phyloP scores from a whole-genome alignment of 352 stramenopile species.

The Phytophthora litchii region DNA sequence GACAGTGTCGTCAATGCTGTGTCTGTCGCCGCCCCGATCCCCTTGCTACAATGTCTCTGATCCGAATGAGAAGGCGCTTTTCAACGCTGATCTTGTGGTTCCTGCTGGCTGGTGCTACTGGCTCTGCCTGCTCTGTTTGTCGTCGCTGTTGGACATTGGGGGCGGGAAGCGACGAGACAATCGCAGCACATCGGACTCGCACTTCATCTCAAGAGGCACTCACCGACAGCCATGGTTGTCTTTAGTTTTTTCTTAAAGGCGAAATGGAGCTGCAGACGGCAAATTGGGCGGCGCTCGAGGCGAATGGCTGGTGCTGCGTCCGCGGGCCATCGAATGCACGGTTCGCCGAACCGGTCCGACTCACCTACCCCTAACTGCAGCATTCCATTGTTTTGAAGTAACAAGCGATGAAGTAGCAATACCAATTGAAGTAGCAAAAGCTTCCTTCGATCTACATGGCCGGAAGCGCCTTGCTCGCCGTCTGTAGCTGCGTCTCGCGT shows the following conservation, averaged over 20 bases:
- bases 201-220: constrained; percentile 31
- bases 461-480: too few species aligned
- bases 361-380: constrained; percentile 23
- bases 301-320: constrained; percentile 69
- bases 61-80: constrained; percentile 5
- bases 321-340: constrained; percentile 33
- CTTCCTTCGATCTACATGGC: too few species aligned
- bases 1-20: too few species aligned
- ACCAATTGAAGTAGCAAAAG: too few species aligned
- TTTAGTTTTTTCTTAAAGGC: constrained; percentile 91
- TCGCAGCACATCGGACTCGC: constrained; percentile 9
- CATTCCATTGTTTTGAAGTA: too few species aligned
- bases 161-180: constrained; percentile 18
- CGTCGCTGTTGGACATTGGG: constrained; percentile 5
- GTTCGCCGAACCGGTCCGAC: constrained; percentile 30
- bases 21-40: constrained; percentile 2
- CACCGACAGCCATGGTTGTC: constrained; percentile 88
- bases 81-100: constrained; percentile 15
- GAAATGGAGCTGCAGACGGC: constrained; percentile 66
- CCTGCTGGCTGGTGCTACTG: constrained; percentile 28
- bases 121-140: constrained; percentile 27
- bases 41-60: constrained; percentile 7
- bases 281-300: constrained; percentile 22
- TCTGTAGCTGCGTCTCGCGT: constrained; percentile 2
- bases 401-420: too few species aligned